Evolutionary conservation across 495 filamentous ascomycete genomes (phyloP).

Genomic region (Aspergillus cristatus): DNA sequence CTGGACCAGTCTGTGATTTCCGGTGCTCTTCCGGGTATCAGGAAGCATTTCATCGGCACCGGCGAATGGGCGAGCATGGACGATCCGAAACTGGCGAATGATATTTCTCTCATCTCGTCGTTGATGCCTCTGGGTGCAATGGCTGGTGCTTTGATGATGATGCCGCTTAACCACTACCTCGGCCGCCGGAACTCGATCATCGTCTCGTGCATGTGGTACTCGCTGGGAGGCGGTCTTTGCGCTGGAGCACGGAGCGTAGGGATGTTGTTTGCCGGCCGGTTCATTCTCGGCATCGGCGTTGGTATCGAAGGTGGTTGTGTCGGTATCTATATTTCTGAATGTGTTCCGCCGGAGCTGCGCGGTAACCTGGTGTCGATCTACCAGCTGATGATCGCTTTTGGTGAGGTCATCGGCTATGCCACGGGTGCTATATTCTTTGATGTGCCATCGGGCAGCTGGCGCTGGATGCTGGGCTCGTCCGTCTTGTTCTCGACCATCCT

Average conservation of each 20-base stretch:
- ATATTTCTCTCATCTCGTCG: conserved; percentile 46
- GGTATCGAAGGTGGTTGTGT: conserved; percentile 54
- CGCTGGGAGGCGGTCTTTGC: conserved; percentile 48
- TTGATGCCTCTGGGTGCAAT: conserved; percentile 55
- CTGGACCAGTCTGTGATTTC: conserved; percentile 53
- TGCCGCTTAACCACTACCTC: conserved; percentile 48
- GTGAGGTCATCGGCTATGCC: conserved; percentile 54
- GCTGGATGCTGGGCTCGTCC: conserved; percentile 55
- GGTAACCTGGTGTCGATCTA: conserved; percentile 55
- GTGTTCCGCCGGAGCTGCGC: conserved; percentile 43
- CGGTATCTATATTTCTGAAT: conserved; percentile 46
- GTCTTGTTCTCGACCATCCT: conserved; percentile 56
- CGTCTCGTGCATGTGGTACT: conserved; percentile 47
- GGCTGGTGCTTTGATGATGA: conserved; percentile 48
- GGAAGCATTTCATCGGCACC: too few relatives aligned
- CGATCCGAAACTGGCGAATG: conserved; percentile 29
- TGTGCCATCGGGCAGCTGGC: conserved; percentile 52
- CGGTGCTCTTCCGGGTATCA: conserved; percentile 40
- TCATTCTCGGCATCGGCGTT: conserved; percentile 51
- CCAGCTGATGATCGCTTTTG: conserved; percentile 55
- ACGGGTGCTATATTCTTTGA: conserved; percentile 52
- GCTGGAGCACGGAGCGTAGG: conserved; percentile 50
- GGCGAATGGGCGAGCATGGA: too few relatives aligned
- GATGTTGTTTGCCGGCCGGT: conserved; percentile 51
- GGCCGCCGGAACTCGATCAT: conserved; percentile 52